Percentiles rank a stretch among this genome's conserved stretches.
Evolutionary conservation across 139 green algal species (phyloP).

Genomic region (Medakamo hakoo): DNA sequence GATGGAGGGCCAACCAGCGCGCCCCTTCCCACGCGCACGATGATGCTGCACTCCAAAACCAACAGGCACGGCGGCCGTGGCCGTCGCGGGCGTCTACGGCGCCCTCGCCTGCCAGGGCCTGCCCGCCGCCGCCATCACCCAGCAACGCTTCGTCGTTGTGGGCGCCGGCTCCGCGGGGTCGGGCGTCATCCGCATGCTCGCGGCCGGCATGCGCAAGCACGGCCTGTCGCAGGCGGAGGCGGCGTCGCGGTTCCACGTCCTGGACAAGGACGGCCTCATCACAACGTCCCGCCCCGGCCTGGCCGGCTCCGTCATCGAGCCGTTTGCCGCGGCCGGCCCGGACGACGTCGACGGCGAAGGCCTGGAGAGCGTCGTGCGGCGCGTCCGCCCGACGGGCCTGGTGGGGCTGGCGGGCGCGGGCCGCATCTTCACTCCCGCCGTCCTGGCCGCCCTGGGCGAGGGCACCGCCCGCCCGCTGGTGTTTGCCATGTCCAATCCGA

Average conservation of each 20-base stretch:
- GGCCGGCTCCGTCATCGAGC: conserved; percentile 24
- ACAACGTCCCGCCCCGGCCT: conserved; percentile 21
- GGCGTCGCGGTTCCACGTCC: conserved; percentile 42
- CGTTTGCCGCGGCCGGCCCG: conserved; percentile 36
- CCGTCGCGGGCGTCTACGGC: conserved; percentile 43
- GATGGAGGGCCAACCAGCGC: neutral
- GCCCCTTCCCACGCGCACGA: no score
- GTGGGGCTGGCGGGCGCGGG: conserved; percentile 53
- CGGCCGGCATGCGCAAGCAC: conserved; percentile 50
- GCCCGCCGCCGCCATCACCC: conserved; percentile 14
- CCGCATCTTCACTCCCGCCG: conserved; percentile 42
- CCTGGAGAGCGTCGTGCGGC: conserved; percentile 44
- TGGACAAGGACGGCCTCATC: conserved; percentile 44
- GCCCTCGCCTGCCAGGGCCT: conserved; percentile 16
- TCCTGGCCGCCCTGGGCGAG: conserved; percentile 29
- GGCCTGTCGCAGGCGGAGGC: conserved; percentile 32
- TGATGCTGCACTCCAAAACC: no score
- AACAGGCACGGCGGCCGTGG: conserved; percentile 43
- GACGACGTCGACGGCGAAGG: conserved; percentile 28
- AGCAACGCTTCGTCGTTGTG: conserved; percentile 44
- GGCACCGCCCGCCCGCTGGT: conserved; percentile 63
- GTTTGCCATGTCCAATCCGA: conserved; percentile 85
- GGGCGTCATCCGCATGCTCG: conserved; percentile 43
- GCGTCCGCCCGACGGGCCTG: conserved; percentile 59
- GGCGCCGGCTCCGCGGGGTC: conserved; percentile 56